Conservation (phyloP, 1,284 basidiomycete genomes). For the Papiliotrema fonsecae region DNA sequence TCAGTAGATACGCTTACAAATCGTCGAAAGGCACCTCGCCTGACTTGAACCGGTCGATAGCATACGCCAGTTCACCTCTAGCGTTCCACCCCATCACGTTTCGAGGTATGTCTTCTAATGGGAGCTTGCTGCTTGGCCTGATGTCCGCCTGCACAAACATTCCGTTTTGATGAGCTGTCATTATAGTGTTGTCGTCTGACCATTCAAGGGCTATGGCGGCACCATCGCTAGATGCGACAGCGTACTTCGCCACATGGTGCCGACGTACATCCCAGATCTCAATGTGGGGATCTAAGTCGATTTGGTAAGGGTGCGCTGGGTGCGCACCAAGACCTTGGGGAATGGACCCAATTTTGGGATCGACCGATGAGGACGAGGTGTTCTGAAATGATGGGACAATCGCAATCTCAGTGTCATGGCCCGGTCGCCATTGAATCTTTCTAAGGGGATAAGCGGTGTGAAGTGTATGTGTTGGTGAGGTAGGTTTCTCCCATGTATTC, state of each 20-base stretch:
- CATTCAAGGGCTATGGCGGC: constrained; percentile 60
- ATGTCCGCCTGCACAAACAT: constrained; percentile 75
- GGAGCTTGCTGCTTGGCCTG: constrained; percentile 16
- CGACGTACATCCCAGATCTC: constrained; percentile 86
- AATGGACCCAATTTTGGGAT: constrained; percentile 6
- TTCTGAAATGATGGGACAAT: constrained; percentile 39
- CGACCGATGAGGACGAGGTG: constrained; percentile 10
- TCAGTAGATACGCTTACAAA: constrained; percentile 54
- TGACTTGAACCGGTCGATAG: constrained; percentile 55
- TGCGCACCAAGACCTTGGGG: background rate
- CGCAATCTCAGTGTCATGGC: constrained; percentile 70
- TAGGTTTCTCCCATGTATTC: constrained; percentile 48
- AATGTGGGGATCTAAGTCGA: constrained; percentile 49
- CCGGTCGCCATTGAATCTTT: constrained; percentile 70
- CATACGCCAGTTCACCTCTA: constrained; percentile 65
- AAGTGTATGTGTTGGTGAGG: constrained; percentile 63
- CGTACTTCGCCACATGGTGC: constrained; percentile 77
- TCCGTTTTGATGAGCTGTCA: constrained; percentile 71
- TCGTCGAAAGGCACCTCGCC: constrained; percentile 83
- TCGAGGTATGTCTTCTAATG: constrained; percentile 66
- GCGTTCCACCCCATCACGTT: constrained; percentile 65
- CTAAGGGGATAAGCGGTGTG: constrained; percentile 71
- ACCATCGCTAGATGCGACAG: constrained; percentile 48
- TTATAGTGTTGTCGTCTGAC: constrained; percentile 65
- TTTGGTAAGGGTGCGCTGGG: background rate